Evolutionary conservation across 352 stramenopile genomes (phyloP).

Genomic region (Pythium aphanidermatum): DNA sequence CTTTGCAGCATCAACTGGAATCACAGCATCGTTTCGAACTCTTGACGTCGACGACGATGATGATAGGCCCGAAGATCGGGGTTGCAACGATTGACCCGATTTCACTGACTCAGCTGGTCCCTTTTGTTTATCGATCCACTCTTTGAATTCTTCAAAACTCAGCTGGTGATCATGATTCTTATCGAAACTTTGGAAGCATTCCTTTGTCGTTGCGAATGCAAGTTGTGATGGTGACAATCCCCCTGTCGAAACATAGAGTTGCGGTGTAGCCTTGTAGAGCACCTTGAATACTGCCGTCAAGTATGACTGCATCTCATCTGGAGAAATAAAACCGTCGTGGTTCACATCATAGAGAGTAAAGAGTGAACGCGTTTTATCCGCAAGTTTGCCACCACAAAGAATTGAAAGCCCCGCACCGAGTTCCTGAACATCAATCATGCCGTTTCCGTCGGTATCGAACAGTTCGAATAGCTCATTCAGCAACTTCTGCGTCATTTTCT

Average conservation of each 20-base stretch:
- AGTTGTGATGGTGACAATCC: conserved; percentile 51
- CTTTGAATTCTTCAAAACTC: conserved; percentile 75
- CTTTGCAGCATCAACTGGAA: conserved; percentile 63
- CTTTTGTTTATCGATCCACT: conserved; percentile 69
- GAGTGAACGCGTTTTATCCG: conserved; percentile 68
- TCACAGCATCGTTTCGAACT: conserved; percentile 16
- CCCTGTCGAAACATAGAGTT: conserved; percentile 43
- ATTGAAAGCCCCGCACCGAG: conserved; percentile 84
- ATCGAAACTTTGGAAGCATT: conserved; percentile 76
- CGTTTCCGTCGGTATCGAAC: conserved; percentile 80
- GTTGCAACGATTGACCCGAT: neutral
- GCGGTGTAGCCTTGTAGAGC: conserved; percentile 76
- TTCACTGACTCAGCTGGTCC: conserved; percentile 1
- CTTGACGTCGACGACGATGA: too few species aligned
- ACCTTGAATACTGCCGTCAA: conserved; percentile 83
- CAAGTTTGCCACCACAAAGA: conserved; percentile 66
- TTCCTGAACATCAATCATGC: conserved; percentile 79
- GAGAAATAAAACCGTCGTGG: conserved; percentile 75
- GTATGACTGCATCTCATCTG: conserved; percentile 77
- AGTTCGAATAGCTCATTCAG: conserved; percentile 72
- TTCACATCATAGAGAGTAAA: conserved; percentile 85
- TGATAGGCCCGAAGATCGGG: too few species aligned
- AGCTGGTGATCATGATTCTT: conserved; percentile 70
- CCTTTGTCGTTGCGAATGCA: conserved; percentile 60
- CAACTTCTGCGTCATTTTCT: conserved; percentile 40